Percentiles rank a stretch among this genome's conserved stretches.
phyloP scores from a whole-genome alignment of 495 filamentous ascomycete genomes.

The Tuber calosporum region DNA sequence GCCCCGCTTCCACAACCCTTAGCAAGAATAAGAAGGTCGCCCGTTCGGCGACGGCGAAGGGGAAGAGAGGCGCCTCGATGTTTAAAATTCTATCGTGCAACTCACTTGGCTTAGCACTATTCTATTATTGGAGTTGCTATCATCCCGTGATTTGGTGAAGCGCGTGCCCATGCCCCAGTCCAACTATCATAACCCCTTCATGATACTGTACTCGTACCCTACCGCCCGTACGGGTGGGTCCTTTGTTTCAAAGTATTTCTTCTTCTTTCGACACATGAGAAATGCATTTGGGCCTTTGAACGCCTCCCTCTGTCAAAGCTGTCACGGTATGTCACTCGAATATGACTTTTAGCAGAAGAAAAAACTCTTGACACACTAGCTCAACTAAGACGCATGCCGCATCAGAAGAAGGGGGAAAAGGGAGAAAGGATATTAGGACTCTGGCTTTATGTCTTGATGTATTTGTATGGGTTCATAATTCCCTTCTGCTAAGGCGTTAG shows the following conservation, averaged over 20 bases:
- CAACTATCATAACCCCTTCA: background rate
- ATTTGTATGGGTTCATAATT: slow-evolving; percentile 94
- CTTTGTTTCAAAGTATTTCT: background rate
- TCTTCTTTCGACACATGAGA: background rate
- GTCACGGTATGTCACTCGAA: background rate
- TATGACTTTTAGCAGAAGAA: background rate
- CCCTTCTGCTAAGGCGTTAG: slow-evolving; percentile 55
- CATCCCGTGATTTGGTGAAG: background rate
- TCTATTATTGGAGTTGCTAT: background rate
- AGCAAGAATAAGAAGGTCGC: background rate
- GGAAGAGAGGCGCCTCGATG: background rate
- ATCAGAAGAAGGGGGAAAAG: background rate
- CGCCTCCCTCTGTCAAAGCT: background rate
- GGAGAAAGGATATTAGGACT: background rate
- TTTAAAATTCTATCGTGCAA: background rate
- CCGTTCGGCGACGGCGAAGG: background rate
- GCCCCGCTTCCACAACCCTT: background rate
- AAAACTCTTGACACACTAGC: background rate
- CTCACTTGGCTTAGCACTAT: background rate
- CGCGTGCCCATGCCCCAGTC: background rate
- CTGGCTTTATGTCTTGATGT: slow-evolving; percentile 48
- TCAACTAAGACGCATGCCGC: background rate
- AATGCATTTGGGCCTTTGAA: background rate
- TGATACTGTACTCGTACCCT: background rate
- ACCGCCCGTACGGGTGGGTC: background rate